Conservation (phyloP, 345 rosid species). For the Sonneratia alba region DNA sequence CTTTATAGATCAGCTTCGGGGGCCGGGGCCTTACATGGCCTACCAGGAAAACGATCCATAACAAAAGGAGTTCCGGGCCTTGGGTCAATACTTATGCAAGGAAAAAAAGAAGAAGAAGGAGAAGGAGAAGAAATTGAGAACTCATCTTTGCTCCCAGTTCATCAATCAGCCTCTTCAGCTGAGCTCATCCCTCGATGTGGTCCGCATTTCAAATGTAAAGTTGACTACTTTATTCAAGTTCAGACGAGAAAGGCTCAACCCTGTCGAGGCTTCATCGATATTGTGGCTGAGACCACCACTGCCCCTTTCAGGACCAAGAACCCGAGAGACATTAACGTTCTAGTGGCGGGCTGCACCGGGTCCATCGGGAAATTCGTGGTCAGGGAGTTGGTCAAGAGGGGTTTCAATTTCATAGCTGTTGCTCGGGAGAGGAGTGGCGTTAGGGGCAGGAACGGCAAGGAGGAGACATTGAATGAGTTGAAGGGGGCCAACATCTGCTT, state of each 20-base stretch:
- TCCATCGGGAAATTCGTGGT: constrained; percentile 88
- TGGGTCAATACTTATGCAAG: too few relatives aligned
- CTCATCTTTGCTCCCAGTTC: constrained; percentile 27
- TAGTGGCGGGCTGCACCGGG: constrained; percentile 87
- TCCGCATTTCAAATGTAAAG: constrained; percentile 12
- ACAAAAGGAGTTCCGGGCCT: too few relatives aligned
- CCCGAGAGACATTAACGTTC: constrained; percentile 52
- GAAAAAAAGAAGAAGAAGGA: too few relatives aligned
- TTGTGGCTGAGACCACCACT: constrained; percentile 10
- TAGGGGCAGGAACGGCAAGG: constrained; percentile 52
- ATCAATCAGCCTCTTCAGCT: constrained; percentile 39
- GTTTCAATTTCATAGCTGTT: constrained; percentile 70
- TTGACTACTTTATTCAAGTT: constrained; percentile 15
- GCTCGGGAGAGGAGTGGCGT: constrained; percentile 80
- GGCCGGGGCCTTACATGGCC: too few relatives aligned
- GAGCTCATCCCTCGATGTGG: constrained; percentile 25
- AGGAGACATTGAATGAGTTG: constrained; percentile 48
- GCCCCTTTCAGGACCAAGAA: constrained; percentile 47
- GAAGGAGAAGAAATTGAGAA: constrained; percentile 11
- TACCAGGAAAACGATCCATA: too few relatives aligned
- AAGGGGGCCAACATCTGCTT: constrained; percentile 66
- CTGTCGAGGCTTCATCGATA: constrained; percentile 33
- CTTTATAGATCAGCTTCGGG: too few relatives aligned
- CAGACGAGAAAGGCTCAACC: constrained; percentile 21
- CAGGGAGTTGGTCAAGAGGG: constrained; percentile 58